Evolutionary conservation across 2,329 filamentous ascomycete species (phyloP).

Genomic region (Epichloe sp.): DNA sequence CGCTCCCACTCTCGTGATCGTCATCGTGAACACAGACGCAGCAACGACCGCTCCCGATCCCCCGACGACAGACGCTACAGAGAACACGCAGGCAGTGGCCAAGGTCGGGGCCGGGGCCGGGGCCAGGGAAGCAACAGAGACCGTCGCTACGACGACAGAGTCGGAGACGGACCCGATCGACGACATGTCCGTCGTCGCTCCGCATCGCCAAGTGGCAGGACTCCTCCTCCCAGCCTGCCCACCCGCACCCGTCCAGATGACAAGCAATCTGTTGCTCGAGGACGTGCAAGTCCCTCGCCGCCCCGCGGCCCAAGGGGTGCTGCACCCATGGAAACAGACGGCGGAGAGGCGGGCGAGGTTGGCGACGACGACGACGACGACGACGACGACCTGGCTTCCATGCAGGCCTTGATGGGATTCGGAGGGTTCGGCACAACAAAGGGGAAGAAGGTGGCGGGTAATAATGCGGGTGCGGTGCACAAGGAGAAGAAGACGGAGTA

Average conservation of each 20-base stretch:
- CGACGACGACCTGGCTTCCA: constrained; percentile 57
- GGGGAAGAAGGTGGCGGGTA: constrained; percentile 76
- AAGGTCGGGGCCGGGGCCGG: no score
- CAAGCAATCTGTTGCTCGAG: constrained; percentile 10
- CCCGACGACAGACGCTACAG: constrained; percentile 5
- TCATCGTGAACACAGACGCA: constrained; percentile 21
- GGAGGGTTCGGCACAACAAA: constrained; percentile 76
- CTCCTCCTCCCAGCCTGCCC: constrained; percentile 15
- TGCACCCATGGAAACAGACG: constrained; percentile 18
- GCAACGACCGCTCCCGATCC: constrained; percentile 16
- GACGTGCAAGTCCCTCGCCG: constrained; percentile 9
- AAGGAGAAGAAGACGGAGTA: constrained; percentile 95
- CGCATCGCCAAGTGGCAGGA: constrained; percentile 20
- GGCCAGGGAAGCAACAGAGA: constrained; percentile 14
- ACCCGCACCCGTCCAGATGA: constrained; percentile 20
- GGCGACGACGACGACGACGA: constrained; percentile 29
- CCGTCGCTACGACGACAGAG: constrained; percentile 15
- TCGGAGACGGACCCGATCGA: constrained; percentile 11
- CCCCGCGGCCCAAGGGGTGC: constrained; percentile 2
- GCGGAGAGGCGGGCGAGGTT: constrained; percentile 11
- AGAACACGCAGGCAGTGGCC: constrained; percentile 6
- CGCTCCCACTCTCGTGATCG: constrained; percentile 12
- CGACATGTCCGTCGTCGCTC: constrained; percentile 21
- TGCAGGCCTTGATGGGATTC: constrained; percentile 87
- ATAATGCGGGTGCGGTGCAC: constrained; percentile 66